These are phyloP conservation scores for Alternaria rosae DNA, from an alignment of 2,329 filamentous ascomycete species.

Conservation along the genomic window DNA sequence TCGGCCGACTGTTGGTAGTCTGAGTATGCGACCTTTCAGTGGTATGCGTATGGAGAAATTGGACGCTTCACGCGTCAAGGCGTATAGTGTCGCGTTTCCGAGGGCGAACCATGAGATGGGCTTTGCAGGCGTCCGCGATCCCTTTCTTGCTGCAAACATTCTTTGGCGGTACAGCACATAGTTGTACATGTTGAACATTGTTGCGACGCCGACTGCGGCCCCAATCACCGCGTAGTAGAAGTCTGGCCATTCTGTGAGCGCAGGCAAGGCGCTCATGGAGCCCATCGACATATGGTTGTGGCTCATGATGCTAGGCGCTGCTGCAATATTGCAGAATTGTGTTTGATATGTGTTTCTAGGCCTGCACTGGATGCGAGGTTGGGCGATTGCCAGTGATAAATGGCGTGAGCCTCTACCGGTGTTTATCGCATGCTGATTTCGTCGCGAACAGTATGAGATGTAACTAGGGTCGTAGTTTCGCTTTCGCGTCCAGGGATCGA, in stretches of 20 bases:
- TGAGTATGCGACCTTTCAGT: conserved; percentile 47
- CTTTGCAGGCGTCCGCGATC: conserved; percentile 57
- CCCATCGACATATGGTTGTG: conserved; percentile 42
- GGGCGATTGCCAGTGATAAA: neutral
- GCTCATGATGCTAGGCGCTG: conserved; percentile 30
- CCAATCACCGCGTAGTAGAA: conserved; percentile 63
- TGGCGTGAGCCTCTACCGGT: neutral
- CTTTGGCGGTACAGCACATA: conserved; percentile 60
- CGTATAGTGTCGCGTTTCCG: conserved; percentile 61
- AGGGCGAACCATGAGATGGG: conserved; percentile 60
- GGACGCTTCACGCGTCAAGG: conserved; percentile 61
- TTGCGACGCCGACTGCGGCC: conserved; percentile 53
- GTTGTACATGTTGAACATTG: conserved; percentile 57
- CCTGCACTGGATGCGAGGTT: neutral
- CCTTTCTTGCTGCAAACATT: conserved; percentile 53
- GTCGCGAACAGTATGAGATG: neutral
- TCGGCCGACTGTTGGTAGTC: conserved; percentile 50
- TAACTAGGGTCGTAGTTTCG: neutral
- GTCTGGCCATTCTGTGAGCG: conserved; percentile 57
- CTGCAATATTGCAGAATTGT: conserved; percentile 3
- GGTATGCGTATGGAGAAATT: conserved; percentile 55
- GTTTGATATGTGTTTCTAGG: conserved; percentile 18
- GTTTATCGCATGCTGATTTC: conserved; percentile 13
- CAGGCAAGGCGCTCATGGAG: conserved; percentile 55
- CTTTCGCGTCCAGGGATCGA: neutral